Evolutionary conservation across 305 asterid genomes (phyloP).

Genomic region (Plantago coronopus): DNA sequence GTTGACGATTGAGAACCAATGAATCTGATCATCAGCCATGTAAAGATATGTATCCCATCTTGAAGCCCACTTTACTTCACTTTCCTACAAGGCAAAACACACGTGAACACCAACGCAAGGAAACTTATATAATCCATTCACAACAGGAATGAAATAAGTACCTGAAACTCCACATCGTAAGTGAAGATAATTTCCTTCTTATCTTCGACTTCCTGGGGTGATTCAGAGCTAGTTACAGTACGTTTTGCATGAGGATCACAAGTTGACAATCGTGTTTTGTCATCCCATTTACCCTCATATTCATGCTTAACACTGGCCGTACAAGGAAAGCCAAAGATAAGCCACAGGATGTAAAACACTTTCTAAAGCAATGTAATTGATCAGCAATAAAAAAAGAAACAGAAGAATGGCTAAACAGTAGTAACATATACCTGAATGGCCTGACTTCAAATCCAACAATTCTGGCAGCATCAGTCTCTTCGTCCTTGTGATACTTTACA

Average conservation of each 20-base stretch:
- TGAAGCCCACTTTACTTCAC: constrained; percentile 94
- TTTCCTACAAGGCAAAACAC: constrained; percentile 47
- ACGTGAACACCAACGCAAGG: background rate
- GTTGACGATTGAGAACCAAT: constrained; percentile 88
- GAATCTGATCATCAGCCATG: constrained; percentile 94
- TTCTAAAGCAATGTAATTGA: constrained; percentile 4
- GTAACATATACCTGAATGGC: constrained; percentile 54
- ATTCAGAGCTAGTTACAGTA: constrained; percentile 56
- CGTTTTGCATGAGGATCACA: constrained; percentile 90
- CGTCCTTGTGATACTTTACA: constrained; percentile 77
- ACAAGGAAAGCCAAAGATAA: constrained; percentile 21
- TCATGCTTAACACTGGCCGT: constrained; percentile 68
- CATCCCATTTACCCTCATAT: constrained; percentile 67
- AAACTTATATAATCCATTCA: background rate
- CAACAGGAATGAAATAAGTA: constrained; percentile 25
- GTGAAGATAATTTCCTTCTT: constrained; percentile 77
- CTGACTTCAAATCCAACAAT: constrained; percentile 88
- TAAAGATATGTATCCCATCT: constrained; percentile 91
- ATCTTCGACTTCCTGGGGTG: constrained; percentile 81
- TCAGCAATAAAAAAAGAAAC: background rate
- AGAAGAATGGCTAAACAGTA: background rate
- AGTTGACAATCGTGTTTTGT: constrained; percentile 47
- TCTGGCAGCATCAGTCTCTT: constrained; percentile 66
- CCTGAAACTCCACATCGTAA: constrained; percentile 86
- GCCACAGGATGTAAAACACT: constrained; percentile 17